phyloP scores from a whole-genome alignment of 257 asterid species.

The Ocimum tenuiflorum region DNA sequence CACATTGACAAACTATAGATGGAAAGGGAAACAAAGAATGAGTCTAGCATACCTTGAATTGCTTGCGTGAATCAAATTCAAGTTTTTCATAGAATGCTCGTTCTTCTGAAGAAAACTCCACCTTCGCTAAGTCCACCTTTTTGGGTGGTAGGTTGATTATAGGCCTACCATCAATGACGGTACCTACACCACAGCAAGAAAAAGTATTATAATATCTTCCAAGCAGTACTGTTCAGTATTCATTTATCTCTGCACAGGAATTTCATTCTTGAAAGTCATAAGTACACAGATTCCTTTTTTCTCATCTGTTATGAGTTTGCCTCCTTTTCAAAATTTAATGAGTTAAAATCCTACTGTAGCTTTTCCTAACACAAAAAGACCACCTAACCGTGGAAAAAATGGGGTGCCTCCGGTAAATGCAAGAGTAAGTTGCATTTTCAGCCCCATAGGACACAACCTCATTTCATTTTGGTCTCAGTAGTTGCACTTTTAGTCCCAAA shows the following conservation, averaged over 20 bases:
- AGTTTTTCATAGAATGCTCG: conserved; percentile 65
- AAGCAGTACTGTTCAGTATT: background rate
- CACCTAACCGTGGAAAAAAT: background rate
- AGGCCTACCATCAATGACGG: conserved; percentile 63
- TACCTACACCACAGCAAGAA: conserved; percentile 40
- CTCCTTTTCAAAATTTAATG: background rate
- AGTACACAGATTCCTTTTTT: background rate
- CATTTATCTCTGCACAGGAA: background rate
- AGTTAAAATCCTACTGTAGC: background rate
- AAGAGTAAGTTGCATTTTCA: too few species aligned
- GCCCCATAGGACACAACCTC: too few species aligned
- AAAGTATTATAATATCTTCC: conserved; percentile 23
- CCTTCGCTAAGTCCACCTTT: conserved; percentile 50
- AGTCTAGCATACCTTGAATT: conserved; percentile 65
- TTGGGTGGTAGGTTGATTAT: conserved; percentile 82
- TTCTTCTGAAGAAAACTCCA: conserved; percentile 76
- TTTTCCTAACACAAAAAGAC: background rate
- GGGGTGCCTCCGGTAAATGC: background rate
- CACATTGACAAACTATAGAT: background rate
- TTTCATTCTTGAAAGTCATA: background rate
- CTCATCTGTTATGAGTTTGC: background rate
- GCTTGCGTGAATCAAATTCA: conserved; percentile 75
- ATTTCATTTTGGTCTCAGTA: too few species aligned
- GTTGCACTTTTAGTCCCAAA: too few species aligned
- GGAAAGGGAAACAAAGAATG: background rate